These are phyloP conservation scores for Stropharia rugosoannulata DNA, from an alignment of 768 basidiomycete genomes.

Conservation along the genomic window DNA sequence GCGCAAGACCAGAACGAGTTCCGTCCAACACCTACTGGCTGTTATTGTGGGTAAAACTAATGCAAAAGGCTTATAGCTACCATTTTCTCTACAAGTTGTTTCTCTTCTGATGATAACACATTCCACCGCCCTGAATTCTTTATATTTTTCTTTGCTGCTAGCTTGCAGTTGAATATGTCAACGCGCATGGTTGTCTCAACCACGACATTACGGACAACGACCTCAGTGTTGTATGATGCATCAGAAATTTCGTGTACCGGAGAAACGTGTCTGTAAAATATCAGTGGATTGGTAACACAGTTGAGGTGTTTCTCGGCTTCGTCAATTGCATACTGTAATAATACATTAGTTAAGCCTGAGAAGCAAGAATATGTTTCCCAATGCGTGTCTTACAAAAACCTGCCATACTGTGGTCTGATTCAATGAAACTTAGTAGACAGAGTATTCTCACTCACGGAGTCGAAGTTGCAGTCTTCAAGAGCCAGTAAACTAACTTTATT, in stretches of 20 bases:
- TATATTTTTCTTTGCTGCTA: slow-evolving; percentile 67
- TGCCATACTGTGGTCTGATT: slow-evolving; percentile 20
- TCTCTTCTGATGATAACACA: slow-evolving; percentile 61
- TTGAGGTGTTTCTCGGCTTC: slow-evolving; percentile 58
- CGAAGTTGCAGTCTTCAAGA: slow-evolving; percentile 58
- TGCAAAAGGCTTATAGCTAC: slow-evolving; percentile 21
- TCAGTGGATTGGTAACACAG: slow-evolving; percentile 52
- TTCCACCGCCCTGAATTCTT: slow-evolving; percentile 61
- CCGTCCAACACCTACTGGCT: slow-evolving; percentile 62
- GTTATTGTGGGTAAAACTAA: not conserved
- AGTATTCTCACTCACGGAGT: slow-evolving; percentile 48
- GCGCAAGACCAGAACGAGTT: slow-evolving; percentile 72
- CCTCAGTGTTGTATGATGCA: slow-evolving; percentile 74
- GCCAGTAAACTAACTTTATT: slow-evolving; percentile 62
- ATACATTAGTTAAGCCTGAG: not conserved
- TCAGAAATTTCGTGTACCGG: slow-evolving; percentile 74
- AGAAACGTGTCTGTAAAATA: slow-evolving; percentile 84
- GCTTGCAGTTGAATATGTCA: slow-evolving; percentile 76
- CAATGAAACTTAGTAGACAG: slow-evolving; percentile 5
- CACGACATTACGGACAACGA: slow-evolving; percentile 64
- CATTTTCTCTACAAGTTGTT: slow-evolving; percentile 79
- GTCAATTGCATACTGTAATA: slow-evolving; percentile 52
- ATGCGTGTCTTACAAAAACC: slow-evolving; percentile 67
- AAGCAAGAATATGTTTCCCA: slow-evolving; percentile 13
- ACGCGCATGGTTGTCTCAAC: slow-evolving; percentile 81